These are phyloP conservation scores for Collybia sp. DNA, from an alignment of 768 basidiomycete species.

Conservation along the genomic window DNA sequence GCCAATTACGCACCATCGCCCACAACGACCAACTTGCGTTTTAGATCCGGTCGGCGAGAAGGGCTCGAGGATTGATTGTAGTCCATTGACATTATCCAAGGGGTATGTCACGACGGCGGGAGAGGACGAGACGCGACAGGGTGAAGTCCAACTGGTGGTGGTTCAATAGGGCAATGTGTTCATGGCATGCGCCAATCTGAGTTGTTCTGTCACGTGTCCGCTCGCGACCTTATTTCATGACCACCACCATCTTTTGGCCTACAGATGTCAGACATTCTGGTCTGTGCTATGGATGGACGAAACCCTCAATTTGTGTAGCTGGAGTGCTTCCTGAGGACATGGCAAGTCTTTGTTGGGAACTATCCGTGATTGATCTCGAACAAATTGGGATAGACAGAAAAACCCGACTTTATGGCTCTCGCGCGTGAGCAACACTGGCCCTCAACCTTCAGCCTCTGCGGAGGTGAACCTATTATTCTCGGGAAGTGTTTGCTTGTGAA, in stretches of 20 bases:
- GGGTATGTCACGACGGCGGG: background rate
- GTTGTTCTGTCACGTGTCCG: conserved; percentile 22
- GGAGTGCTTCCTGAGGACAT: conserved; percentile 31
- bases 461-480: conserved; percentile 27
- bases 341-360: no score
- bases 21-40: conserved; percentile 85
- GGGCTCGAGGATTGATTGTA: conserved; percentile 19
- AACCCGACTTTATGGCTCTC: no score
- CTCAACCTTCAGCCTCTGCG: conserved; percentile 12
- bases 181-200: conserved; percentile 1
- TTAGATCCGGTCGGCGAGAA: conserved; percentile 66
- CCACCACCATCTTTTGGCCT: conserved; percentile 55
- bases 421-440: no score
- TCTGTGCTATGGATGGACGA: conserved; percentile 56
- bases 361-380: no score
- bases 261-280: conserved; percentile 39
- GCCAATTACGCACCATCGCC: conserved; percentile 73
- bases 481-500: conserved; percentile 23
- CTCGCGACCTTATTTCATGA: conserved; percentile 12
- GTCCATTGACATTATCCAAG: conserved; percentile 17
- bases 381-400: no score
- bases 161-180: conserved; percentile 3
- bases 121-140: background rate
- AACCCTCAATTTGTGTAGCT: conserved; percentile 44
- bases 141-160: background rate